phyloP scores from a whole-genome alignment of 1,284 basidiomycete genomes.

The Cryptococcus hybrid region DNA sequence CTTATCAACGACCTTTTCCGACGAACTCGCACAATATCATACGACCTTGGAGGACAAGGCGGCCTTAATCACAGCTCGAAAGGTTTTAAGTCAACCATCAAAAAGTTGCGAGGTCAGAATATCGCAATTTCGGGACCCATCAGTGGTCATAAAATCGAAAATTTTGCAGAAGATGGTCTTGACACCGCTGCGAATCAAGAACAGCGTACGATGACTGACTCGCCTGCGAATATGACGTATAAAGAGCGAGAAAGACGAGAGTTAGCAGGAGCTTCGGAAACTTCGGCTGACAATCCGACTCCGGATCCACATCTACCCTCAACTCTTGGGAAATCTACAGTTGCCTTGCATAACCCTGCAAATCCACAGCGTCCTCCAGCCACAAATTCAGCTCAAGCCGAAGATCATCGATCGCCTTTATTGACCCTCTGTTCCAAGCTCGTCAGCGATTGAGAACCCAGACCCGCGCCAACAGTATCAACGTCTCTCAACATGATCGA shows the following conservation, averaged over 20 bases:
- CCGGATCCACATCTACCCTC: conserved; percentile 4
- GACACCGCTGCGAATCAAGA: neutral
- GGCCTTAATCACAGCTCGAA: neutral
- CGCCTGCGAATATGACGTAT: conserved; percentile 6
- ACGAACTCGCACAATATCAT: conserved; percentile 16
- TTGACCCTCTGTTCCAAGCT: neutral
- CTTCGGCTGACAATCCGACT: conserved; percentile 1
- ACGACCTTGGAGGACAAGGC: neutral
- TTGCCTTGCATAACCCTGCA: neutral
- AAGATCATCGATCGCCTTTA: neutral
- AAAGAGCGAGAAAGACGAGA: neutral
- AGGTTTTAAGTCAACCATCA: neutral
- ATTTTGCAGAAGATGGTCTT: conserved; percentile 11
- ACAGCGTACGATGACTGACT: conserved; percentile 7
- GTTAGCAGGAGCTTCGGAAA: neutral
- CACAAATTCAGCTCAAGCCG: neutral
- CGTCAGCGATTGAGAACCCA: conserved; percentile 11
- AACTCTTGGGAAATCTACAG: conserved; percentile 6
- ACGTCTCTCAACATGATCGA: neutral
- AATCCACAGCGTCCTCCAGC: neutral
- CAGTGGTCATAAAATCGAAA: conserved; percentile 9
- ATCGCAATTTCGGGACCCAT: conserved; percentile 11
- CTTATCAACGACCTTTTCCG: conserved; percentile 19
- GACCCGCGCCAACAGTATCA: conserved; percentile 5
- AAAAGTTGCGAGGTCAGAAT: neutral